Base-by-base conservation (phyloP, 2,329 filamentous ascomycete species). In the Trichoderma asperellum region DNA sequence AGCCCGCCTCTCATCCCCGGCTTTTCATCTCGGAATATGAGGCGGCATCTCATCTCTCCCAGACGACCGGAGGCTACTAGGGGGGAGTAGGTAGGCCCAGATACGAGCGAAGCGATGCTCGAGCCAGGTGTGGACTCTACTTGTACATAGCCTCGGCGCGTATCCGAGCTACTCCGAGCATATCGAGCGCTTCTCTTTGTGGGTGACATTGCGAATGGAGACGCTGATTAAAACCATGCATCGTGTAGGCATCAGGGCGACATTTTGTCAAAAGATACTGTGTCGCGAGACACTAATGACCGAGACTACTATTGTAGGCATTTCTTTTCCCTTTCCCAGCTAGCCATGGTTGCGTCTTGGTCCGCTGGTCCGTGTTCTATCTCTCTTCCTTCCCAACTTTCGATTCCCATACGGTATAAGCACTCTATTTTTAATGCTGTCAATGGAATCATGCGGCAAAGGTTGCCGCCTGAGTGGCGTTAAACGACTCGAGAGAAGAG, bases 391-490 rank as follows among this genome's bases (percentile, higher is more conserved):
- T 24, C 6, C 43, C 16, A 14, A 6, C 60, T 12, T 4, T 53
- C 24, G 29, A 24, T 40, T 24, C n/a, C 18, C 27, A 27, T 27
- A 21, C 24, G 24, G 24, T 24, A 24, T 27, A 11, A 56, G 24
- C 49, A 43, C 61, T 43, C 10, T 56, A 32, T 24, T 53, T 35
- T 53, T 35, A n/a, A 34, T 57, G 32, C 5, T 52, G 32, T 34
- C 34, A 12, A 14, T 53, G 21, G 60, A 21, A 53, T 8, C 16
- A 52, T 37, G n/a, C 60, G 47, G 60, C 60, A 21, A 63, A 52
- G 12, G 35, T 10, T 52, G n/a, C 60, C 55, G 53, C 62, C 57
- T 57, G 11, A n/a, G 62, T 57, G 62, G 62, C 62, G 62, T 65
- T 53, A 49, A 53, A n/a, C 43, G 29, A 57, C 32, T 49, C 37